Conservation (phyloP, 495 filamentous ascomycete species). For the Thermothielavioides terrestris region DNA sequence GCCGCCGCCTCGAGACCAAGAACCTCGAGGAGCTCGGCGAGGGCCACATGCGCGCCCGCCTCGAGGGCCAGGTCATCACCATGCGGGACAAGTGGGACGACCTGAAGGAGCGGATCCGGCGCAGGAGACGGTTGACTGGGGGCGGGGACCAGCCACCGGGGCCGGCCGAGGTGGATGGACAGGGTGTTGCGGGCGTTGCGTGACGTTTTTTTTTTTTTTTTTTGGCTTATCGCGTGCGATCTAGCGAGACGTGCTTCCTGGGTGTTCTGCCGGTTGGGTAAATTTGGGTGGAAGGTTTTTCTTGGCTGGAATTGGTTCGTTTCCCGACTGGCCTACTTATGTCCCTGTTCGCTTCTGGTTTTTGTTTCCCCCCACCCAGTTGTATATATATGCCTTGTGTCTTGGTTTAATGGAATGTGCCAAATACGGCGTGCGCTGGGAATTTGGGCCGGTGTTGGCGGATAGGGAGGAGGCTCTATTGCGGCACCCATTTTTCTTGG, state of each 20-base stretch:
- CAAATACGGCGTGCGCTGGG: background rate
- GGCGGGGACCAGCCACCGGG: background rate
- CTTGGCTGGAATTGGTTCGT: background rate
- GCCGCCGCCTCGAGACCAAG: slow-evolving; percentile 15
- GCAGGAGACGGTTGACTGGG: slow-evolving; percentile 1
- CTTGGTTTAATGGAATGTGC: background rate
- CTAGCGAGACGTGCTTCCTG: no score
- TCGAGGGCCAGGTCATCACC: slow-evolving; percentile 23
- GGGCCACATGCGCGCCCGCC: slow-evolving; percentile 17
- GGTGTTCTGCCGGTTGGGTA: background rate
- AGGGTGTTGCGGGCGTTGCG: no score
- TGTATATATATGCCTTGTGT: no score
- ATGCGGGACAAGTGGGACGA: slow-evolving; percentile 22
- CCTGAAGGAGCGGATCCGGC: slow-evolving; percentile 9
- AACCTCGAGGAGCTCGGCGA: slow-evolving; percentile 30
- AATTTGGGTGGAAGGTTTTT: background rate
- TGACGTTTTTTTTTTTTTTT: no score
- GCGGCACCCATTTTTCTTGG: background rate
- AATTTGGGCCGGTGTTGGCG: background rate
- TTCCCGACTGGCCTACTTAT: background rate
- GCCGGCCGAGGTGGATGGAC: background rate
- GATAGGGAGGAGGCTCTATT: background rate
- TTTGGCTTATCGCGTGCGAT: no score
- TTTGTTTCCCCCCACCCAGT: no score
- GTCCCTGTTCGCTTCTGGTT: background rate